phyloP scores from a whole-genome alignment of 148 eudicot species.

The Oxyria digyna region DNA sequence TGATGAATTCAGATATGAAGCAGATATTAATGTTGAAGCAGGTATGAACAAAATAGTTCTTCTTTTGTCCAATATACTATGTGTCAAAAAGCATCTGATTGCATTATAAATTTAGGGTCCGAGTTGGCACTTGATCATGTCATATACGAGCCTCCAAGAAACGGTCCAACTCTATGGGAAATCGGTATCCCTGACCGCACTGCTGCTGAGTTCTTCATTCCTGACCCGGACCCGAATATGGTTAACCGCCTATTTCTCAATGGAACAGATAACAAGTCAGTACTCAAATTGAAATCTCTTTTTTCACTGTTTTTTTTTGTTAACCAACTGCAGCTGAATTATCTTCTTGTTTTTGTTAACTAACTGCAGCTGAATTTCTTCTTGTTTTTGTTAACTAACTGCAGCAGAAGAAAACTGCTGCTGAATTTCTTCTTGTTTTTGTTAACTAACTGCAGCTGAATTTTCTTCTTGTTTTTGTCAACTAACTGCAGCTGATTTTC shows the following conservation, averaged over 20 bases:
- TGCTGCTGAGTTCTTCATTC: slow-evolving; percentile 17
- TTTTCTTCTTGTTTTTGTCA: too few relatives aligned
- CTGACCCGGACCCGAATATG: slow-evolving; percentile 8
- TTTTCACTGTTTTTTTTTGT: neutral
- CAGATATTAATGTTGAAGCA: slow-evolving; percentile 18
- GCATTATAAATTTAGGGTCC: slow-evolving; percentile 4
- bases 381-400: too few relatives aligned
- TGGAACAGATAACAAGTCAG: slow-evolving; percentile 1
- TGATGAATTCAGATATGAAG: slow-evolving; percentile 34
- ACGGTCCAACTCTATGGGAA: slow-evolving; percentile 21
- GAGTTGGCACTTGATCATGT: neutral
- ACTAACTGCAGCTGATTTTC: too few relatives aligned
- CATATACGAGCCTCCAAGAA: slow-evolving; percentile 14
- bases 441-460: too few relatives aligned
- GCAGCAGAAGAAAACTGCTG: too few relatives aligned
- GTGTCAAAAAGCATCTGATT: neutral
- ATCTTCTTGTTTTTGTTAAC: too few relatives aligned
- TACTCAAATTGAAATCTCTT: neutral
- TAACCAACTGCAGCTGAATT: too few relatives aligned
- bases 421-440: too few relatives aligned
- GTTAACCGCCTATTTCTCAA: slow-evolving; percentile 6
- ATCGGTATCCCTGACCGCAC: slow-evolving; percentile 21
- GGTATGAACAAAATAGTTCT: slow-evolving; percentile 11
- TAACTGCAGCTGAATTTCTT: too few relatives aligned
- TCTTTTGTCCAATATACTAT: neutral